Evolutionary conservation across 2,329 filamentous ascomycete species (phyloP).

Genomic region (Fusarium fujikuroi): DNA sequence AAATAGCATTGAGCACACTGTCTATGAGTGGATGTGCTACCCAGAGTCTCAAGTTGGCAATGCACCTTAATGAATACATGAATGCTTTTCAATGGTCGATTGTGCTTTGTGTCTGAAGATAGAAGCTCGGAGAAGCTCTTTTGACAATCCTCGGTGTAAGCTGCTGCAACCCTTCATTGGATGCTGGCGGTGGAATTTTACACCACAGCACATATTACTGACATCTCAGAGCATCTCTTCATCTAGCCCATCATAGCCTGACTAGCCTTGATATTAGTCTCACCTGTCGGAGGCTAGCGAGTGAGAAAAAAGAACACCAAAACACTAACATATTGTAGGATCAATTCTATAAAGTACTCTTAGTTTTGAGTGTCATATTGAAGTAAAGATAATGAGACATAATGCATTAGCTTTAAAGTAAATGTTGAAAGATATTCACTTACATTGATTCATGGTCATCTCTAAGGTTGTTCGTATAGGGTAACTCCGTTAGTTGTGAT

Average conservation of each 20-base stretch:
- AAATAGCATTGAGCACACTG: conserved; percentile 37
- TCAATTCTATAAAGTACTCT: neutral
- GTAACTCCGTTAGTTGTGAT: neutral
- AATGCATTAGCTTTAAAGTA: neutral
- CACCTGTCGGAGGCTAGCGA: neutral
- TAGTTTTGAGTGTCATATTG: no score
- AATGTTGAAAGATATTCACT: neutral
- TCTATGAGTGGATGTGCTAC: conserved; percentile 36
- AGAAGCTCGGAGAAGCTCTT: neutral
- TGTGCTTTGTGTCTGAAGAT: neutral
- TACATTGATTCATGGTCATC: neutral
- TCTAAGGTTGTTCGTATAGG: conserved; percentile 1
- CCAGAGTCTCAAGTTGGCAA: conserved; percentile 38
- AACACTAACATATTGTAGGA: neutral
- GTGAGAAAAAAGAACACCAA: neutral
- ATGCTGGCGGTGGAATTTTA: neutral
- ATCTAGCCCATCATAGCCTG: conserved; percentile 49
- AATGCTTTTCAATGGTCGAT: conserved; percentile 23
- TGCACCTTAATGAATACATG: conserved; percentile 47
- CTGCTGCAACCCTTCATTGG: neutral
- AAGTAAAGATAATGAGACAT: neutral
- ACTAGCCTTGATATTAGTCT: neutral
- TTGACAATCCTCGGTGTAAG: neutral
- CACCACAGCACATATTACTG: no score
- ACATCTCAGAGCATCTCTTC: neutral